phyloP scores from a whole-genome alignment of 2,329 filamentous ascomycete genomes.

The Calycina marina region DNA sequence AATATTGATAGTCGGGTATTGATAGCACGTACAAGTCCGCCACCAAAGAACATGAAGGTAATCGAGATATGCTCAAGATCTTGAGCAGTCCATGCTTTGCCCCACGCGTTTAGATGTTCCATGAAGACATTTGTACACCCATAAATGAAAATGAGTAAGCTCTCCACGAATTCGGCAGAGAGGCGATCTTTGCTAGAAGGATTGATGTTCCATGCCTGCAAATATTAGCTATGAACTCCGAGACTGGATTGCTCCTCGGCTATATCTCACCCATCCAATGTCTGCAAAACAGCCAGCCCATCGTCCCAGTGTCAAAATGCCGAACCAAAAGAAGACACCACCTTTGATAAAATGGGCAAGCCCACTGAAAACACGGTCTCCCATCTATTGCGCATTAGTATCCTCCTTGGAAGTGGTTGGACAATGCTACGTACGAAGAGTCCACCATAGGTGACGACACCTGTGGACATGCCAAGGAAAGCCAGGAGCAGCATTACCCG shows the following conservation, averaged over 20 bases:
- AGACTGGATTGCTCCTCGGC: neutral
- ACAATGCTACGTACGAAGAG: conserved; percentile 59
- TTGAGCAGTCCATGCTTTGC: conserved; percentile 54
- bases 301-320: conserved; percentile 70
- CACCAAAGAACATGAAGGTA: conserved; percentile 84
- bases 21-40: conserved; percentile 53
- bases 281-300: conserved; percentile 87
- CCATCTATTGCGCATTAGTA: conserved; percentile 36
- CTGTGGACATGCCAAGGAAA: conserved; percentile 57
- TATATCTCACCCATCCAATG: conserved; percentile 65
- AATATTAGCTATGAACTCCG: conserved; percentile 5
- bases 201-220: conserved; percentile 70
- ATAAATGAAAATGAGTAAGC: conserved; percentile 79
- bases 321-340: conserved; percentile 89
- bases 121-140: conserved; percentile 83
- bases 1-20: conserved; percentile 3
- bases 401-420: neutral
- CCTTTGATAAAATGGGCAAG: conserved; percentile 92
- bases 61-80: conserved; percentile 91
- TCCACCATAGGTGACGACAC: conserved; percentile 63
- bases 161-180: conserved; percentile 81
- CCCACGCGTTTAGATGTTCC: conserved; percentile 68
- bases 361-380: conserved; percentile 55
- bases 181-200: conserved; percentile 47
- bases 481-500: conserved; percentile 65